Conservation (phyloP, 2,329 filamentous ascomycete genomes). For the Cladosporium oxysporum region DNA sequence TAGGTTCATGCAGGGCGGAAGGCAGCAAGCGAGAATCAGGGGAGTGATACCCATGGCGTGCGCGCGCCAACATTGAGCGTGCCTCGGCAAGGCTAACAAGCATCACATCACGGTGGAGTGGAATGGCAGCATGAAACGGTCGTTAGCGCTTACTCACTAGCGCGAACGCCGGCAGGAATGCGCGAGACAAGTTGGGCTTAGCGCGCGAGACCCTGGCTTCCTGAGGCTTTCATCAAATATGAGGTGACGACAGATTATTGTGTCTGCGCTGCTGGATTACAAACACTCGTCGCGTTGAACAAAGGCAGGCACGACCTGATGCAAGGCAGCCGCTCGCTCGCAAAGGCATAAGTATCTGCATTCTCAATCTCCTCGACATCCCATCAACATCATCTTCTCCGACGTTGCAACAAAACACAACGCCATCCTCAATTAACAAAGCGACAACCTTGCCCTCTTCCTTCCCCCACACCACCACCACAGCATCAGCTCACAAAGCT, state of each 20-base stretch:
- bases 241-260: background rate
- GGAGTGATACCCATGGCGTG: background rate
- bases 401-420: background rate
- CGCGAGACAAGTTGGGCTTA: background rate
- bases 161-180: background rate
- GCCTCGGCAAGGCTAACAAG: background rate
- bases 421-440: background rate
- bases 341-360: background rate
- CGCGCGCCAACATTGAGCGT: background rate
- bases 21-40: background rate
- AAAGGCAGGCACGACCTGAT: background rate
- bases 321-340: background rate
- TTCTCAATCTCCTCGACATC: background rate
- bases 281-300: background rate
- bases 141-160: background rate
- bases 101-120: background rate
- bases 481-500: background rate
- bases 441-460: background rate
- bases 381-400: background rate
- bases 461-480: background rate
- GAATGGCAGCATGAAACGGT: background rate
- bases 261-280: background rate
- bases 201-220: background rate
- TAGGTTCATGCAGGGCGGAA: background rate
- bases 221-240: background rate